Base-by-base conservation (phyloP, 139 green algal genomes). In the Deuterostichococcus epilithicus region DNA sequence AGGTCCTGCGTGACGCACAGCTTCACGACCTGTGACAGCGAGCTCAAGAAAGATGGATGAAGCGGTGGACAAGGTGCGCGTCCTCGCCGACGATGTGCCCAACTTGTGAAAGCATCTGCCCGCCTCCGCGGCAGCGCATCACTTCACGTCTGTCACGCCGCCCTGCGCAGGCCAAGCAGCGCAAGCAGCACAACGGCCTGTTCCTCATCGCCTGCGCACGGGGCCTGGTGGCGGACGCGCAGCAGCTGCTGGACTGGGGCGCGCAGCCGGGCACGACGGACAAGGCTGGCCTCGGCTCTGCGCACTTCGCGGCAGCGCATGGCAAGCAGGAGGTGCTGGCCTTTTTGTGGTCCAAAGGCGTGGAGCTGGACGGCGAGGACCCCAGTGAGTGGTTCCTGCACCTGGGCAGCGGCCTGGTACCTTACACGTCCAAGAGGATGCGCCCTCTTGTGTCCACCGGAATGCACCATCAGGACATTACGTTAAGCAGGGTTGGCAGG, bases 351-450 rank as follows among this genome's bases (percentile, higher is more conserved):
- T 84, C 80, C 15, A 86, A 83, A 25, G 88, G 84, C 13, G 84
- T 84, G 0, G 89, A 93, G 60, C 26, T 94, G 35, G 91, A 96
- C 30, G 76, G 65, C 0, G 91, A 96, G 34, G 84, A 90, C 34
- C 72, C 75, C n/a, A 60, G 84, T 86, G 67, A 23, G 73, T 22
- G 1, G n/a, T 65, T n/a, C 5, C 10, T 8, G 37, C 4, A 22
- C 18, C 35, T 73, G 23, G n/a, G 8, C 45, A 36, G 38, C 68
- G 63, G 33, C n/a, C n/a, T n/a, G n/a, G n/a, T n/a, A n/a, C n/a
- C n/a, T n/a, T n/a, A n/a, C n/a, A n/a, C n/a, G n/a, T n/a, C n/a
- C n/a, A n/a, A n/a, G n/a, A n/a, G n/a, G n/a, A n/a, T n/a, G n/a
- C n/a, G n/a, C n/a, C n/a, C n/a, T n/a, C n/a, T n/a, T n/a, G n/a